Percentiles rank a stretch among this genome's conserved stretches.
These are phyloP conservation scores for Codiaeum variegatum DNA, from an alignment of 441 rosid genomes.

Conservation along the genomic window DNA sequence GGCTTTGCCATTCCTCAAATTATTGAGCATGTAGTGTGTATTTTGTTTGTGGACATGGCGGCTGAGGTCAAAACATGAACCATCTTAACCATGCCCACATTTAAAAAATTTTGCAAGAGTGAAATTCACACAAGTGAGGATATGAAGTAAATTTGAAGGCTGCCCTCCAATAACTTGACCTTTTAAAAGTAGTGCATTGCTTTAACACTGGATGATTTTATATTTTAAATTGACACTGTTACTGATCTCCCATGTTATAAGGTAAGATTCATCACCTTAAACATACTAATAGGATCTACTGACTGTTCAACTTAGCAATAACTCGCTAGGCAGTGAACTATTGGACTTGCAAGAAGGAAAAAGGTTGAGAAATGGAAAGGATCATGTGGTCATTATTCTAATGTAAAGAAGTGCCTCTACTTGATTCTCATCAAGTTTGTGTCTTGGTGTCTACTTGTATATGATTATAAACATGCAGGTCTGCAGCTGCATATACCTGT, in stretches of 20 bases:
- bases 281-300: neutral
- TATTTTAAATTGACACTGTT: neutral
- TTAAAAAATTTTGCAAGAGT: neutral
- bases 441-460: neutral
- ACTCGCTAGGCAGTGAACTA: neutral
- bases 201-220: neutral
- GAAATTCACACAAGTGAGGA: neutral
- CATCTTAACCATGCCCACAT: neutral
- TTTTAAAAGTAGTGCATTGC: neutral
- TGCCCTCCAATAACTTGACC: neutral
- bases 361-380: neutral
- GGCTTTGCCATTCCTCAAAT: neutral
- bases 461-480: neutral
- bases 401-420: neutral
- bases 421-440: neutral
- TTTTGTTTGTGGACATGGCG: neutral
- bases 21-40: neutral
- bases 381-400: neutral
- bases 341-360: neutral
- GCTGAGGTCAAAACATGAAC: neutral
- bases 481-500: neutral
- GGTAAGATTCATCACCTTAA: neutral
- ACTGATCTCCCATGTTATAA: neutral
- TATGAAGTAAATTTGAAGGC: neutral
- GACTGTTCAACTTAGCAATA: neutral